Base-by-base conservation (phyloP, 2,329 filamentous ascomycete genomes). In the Botrytis galanthina region DNA sequence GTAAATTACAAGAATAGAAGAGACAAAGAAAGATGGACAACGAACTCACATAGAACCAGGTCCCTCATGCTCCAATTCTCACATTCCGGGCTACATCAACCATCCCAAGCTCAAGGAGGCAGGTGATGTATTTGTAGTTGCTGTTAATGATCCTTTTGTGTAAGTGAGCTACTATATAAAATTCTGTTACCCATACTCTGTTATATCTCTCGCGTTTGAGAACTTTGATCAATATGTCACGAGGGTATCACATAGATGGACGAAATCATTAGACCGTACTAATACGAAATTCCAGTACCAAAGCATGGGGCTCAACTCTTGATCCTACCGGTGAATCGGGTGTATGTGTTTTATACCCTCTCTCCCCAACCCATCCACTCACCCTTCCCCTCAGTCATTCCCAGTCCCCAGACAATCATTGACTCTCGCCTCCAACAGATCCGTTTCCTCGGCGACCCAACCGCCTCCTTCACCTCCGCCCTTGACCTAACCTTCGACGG, bases 111-210 rank as follows among this genome's bases (percentile, higher is more conserved):
- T 97, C 78, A 93, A 93, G 84, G 86, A 91, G 75, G 93, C 93
- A 44, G 95, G 94, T 67, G 87, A 92, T 80, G 93, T 97, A 63
- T 97, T 97, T 80, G 93, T 98, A 59, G 90, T 98, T 73, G 91
- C 93, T 26, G 95, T 98, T 81, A 98, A 98, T 82, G 95, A 98
- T 82, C 89, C 94, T 32, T 98, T 98, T 82, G 95, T 97, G 93
- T 97, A 86, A 84, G 92, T 84, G 64, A 39, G 16, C 22, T 29
- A 63, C n/a, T 16, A 1, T 18, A 16, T 35, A 6, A 29, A 26
- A 16, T 44, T 29, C 32, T 16, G 9, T 7, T 35, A 7, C 8
- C 10, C 6, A 2, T 14, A 2, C 37, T 32, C 37, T 26, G 12
- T 14, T 29, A 1, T 16, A 20, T 51, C 26, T 22, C 26, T 35